Conservation (phyloP, 2,329 filamentous ascomycete genomes). For the Epicoccum nigrum region DNA sequence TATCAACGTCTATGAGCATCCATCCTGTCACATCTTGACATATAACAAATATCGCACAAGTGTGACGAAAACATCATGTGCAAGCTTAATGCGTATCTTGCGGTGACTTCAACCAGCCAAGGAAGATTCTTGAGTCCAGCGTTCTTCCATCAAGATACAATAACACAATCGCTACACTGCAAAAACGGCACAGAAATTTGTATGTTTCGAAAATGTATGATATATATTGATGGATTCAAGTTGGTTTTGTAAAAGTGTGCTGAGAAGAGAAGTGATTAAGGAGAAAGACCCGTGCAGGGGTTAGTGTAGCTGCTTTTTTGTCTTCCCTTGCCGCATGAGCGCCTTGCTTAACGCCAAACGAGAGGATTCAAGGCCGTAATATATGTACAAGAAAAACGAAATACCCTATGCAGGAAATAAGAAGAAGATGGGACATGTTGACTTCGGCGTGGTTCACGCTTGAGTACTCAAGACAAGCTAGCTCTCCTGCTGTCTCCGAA, state of each 20-base stretch:
- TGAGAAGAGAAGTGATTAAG: slow-evolving; percentile 8
- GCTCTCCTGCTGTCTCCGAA: slow-evolving; percentile 11
- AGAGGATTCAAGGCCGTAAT: background rate
- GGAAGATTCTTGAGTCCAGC: too few relatives aligned
- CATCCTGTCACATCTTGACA: too few relatives aligned
- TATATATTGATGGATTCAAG: background rate
- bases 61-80: too few relatives aligned
- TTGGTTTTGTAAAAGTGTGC: slow-evolving; percentile 8
- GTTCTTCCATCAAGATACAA: too few relatives aligned
- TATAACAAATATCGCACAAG: too few relatives aligned
- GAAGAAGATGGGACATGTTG: background rate
- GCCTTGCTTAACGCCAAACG: background rate
- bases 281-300: background rate
- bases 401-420: background rate
- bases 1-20: too few relatives aligned
- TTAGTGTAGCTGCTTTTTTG: background rate
- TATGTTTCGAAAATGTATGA: background rate
- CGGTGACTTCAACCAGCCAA: too few relatives aligned
- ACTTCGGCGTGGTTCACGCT: background rate
- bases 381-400: background rate
- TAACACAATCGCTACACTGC: too few relatives aligned
- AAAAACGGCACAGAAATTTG: too few relatives aligned
- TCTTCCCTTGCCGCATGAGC: background rate
- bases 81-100: too few relatives aligned
- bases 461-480: background rate